phyloP scores from a whole-genome alignment of 2,329 filamentous ascomycete species.

The Cladosporium sphaerospermum region DNA sequence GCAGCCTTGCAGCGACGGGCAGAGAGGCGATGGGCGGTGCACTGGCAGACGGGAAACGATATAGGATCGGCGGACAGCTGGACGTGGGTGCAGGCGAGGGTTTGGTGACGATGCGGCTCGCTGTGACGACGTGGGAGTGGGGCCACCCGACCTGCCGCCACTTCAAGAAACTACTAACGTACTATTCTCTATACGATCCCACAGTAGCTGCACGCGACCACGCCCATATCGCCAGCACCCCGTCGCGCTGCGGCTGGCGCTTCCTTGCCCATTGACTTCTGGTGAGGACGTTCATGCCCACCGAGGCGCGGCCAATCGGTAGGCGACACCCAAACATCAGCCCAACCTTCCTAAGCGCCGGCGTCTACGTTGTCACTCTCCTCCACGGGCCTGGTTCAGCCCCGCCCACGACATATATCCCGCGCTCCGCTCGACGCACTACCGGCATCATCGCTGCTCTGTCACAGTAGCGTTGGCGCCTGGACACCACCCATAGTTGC shows the following conservation, averaged over 20 bases:
- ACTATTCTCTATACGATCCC: too few relatives aligned
- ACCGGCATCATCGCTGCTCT: too few relatives aligned
- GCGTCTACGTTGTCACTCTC: background rate
- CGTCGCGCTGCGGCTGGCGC: background rate
- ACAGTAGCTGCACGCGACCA: too few relatives aligned
- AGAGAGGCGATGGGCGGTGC: background rate
- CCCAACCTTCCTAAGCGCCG: background rate
- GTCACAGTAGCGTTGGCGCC: too few relatives aligned
- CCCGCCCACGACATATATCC: too few relatives aligned
- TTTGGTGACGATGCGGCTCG: background rate
- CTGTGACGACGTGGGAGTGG: background rate
- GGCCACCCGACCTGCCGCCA: background rate
- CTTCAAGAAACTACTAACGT: too few relatives aligned
- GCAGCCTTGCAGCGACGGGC: background rate
- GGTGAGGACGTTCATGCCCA: background rate
- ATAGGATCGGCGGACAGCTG: too few relatives aligned
- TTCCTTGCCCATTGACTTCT: slow-evolving; percentile 1
- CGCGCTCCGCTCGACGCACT: too few relatives aligned
- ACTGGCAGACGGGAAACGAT: background rate
- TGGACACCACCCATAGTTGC: too few relatives aligned
- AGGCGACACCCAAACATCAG: background rate
- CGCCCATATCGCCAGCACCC: background rate
- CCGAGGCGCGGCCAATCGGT: slow-evolving; percentile 6
- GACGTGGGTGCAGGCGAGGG: background rate
- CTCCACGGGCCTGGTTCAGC: background rate